Evolutionary conservation across 1,139 yeast genomes (phyloP).

Genomic region (Saccharomycopsis hybrid): DNA sequence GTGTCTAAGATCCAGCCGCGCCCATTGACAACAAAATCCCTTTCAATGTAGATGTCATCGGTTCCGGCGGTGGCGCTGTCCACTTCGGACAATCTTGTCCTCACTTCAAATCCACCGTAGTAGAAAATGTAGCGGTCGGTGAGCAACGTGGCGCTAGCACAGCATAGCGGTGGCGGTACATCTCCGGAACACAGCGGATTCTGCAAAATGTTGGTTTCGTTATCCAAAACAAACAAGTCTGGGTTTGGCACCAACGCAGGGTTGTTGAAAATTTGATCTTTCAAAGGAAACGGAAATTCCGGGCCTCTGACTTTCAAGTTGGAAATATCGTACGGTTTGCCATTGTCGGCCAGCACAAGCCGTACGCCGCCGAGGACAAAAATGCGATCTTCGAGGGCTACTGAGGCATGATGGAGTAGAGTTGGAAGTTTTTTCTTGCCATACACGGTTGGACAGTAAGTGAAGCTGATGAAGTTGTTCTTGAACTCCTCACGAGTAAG

Average conservation of each 20-base stretch:
- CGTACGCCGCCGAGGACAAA: conserved; percentile 40
- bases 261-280: conserved; percentile 30
- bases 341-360: conserved; percentile 26
- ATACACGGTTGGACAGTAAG: conserved; percentile 30
- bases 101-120: conserved; percentile 43
- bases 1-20: conserved; percentile 39
- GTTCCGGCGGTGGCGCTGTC: conserved; percentile 26
- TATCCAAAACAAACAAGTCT: conserved; percentile 30
- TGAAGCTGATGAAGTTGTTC: conserved; percentile 9
- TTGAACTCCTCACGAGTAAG: not conserved
- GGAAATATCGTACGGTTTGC: not conserved
- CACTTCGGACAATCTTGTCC: conserved; percentile 27
- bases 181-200: conserved; percentile 30
- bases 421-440: conserved; percentile 34
- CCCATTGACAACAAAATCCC: conserved; percentile 32
- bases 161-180: conserved; percentile 37
- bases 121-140: conserved; percentile 36
- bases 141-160: conserved; percentile 32
- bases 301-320: conserved; percentile 19
- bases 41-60: conserved; percentile 30
- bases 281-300: conserved; percentile 40
- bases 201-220: conserved; percentile 30
- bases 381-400: conserved; percentile 31
- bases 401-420: conserved; percentile 35
- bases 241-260: conserved; percentile 35